These are phyloP conservation scores for Chenopodium quinoa DNA, from an alignment of 148 eudicot species.

Conservation along the genomic window DNA sequence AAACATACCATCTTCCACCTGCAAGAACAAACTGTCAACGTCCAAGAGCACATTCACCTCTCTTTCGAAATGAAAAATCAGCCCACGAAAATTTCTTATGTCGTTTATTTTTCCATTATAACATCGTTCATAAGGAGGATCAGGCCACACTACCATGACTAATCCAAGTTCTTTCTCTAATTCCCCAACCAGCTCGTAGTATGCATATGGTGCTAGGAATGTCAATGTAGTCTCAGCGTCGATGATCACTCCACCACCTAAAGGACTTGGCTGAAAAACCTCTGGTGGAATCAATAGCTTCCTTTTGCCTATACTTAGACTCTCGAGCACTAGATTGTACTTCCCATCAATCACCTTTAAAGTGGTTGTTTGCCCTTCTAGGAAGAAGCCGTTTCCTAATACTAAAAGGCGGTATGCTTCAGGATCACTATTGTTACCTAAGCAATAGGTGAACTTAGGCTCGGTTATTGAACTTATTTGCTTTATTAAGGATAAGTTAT, in stretches of 20 bases:
- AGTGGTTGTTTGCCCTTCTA: conserved; percentile 27
- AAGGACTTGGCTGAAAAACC: background rate
- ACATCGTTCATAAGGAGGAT: conserved; percentile 24
- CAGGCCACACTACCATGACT: conserved; percentile 18
- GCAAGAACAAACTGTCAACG: conserved; percentile 18
- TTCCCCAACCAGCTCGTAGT: conserved; percentile 19
- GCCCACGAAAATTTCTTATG: conserved; percentile 13
- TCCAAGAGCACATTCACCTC: conserved; percentile 11
- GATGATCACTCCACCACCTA: conserved; percentile 24
- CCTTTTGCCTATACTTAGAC: conserved; percentile 18
- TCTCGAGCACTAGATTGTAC: conserved; percentile 23
- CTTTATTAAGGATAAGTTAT: conserved; percentile 22
- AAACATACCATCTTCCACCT: conserved; percentile 18
- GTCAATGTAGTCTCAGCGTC: conserved; percentile 24
- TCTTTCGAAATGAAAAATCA: conserved; percentile 23
- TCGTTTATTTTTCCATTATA: conserved; percentile 20
- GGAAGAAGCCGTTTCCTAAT: conserved; percentile 22
- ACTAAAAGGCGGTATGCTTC: conserved; percentile 15
- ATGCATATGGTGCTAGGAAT: conserved; percentile 23
- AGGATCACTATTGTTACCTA: conserved; percentile 22
- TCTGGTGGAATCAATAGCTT: conserved; percentile 15
- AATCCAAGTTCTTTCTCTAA: conserved; percentile 14
- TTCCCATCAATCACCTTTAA: conserved; percentile 21
- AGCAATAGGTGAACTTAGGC: conserved; percentile 27
- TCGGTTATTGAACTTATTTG: conserved; percentile 11